A percentile compares a stretch with the other conserved stretches of the same genome.
These are phyloP conservation scores for Trametes villosa DNA, from an alignment of 768 basidiomycete genomes.

Conservation along the genomic window DNA sequence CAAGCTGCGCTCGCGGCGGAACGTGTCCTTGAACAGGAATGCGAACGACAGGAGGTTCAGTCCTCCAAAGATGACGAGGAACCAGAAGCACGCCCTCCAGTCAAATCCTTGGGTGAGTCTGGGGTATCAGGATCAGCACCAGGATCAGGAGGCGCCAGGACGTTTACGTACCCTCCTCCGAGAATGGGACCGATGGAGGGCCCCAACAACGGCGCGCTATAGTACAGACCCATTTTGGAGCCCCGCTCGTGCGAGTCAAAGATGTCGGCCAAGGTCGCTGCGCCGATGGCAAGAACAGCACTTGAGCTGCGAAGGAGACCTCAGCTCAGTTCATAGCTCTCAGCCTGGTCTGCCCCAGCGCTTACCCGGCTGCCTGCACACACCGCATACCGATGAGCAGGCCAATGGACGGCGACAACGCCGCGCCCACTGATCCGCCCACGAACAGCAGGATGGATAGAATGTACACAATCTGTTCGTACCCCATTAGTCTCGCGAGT, in stretches of 20 bases:
- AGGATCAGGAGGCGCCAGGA: neutral
- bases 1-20: conserved; percentile 77
- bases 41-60: conserved; percentile 57
- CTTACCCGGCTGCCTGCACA: conserved; percentile 66
- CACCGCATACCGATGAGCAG: conserved; percentile 68
- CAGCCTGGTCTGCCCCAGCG: neutral
- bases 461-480: conserved; percentile 54
- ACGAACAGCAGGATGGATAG: conserved; percentile 54
- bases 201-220: conserved; percentile 78
- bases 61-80: conserved; percentile 68
- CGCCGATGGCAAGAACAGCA: conserved; percentile 71
- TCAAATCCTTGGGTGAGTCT: conserved; percentile 60
- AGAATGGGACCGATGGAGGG: conserved; percentile 68
- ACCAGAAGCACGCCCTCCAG: conserved; percentile 86
- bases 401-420: conserved; percentile 54
- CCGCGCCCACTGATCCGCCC: conserved; percentile 58
- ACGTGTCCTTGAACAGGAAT: conserved; percentile 75
- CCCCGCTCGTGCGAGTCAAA: conserved; percentile 76
- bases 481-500: neutral
- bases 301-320: conserved; percentile 49
- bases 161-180: conserved; percentile 50
- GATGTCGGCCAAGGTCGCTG: conserved; percentile 77
- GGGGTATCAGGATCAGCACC: neutral
- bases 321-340: neutral
- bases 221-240: conserved; percentile 77